Conservation (phyloP, 768 basidiomycete species). For the Tylopilus intermedius region DNA sequence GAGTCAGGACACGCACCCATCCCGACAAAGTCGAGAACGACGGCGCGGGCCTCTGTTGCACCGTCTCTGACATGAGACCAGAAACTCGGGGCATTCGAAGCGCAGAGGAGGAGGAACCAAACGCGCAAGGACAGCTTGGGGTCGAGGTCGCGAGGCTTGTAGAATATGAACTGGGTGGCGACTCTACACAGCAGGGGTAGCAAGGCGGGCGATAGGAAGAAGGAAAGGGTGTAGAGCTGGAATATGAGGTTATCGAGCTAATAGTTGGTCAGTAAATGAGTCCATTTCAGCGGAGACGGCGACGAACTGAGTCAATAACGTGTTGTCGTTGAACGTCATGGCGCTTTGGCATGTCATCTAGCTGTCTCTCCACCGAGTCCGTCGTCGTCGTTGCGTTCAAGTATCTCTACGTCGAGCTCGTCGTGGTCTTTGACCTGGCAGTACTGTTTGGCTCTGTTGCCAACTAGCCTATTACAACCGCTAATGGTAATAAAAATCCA, state of each 20-base stretch:
- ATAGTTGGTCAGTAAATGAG: constrained; percentile 3
- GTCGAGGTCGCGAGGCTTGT: constrained; percentile 64
- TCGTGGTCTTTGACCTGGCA: background rate
- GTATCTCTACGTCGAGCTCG: background rate
- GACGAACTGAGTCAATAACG: constrained; percentile 60
- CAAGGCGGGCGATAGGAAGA: constrained; percentile 69
- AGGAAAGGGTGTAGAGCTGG: constrained; percentile 71
- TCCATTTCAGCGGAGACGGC: background rate
- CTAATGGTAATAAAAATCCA: background rate
- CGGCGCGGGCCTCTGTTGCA: constrained; percentile 50
- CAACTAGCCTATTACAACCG: background rate
- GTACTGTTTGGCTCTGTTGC: constrained; percentile 30
- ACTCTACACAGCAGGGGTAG: constrained; percentile 39
- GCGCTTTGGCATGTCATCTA: constrained; percentile 54
- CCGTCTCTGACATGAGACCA: constrained; percentile 57
- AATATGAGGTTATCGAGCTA: constrained; percentile 70
- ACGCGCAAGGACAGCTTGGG: constrained; percentile 61
- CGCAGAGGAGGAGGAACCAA: constrained; percentile 55
- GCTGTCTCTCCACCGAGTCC: constrained; percentile 21
- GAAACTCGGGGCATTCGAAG: constrained; percentile 55
- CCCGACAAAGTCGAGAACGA: constrained; percentile 77
- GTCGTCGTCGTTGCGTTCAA: constrained; percentile 15
- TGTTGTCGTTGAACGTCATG: constrained; percentile 67
- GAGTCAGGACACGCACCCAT: constrained; percentile 46
- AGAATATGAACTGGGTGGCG: constrained; percentile 59